Evolutionary conservation across 1,139 yeast genomes (phyloP).

Genomic region (Geotrichum bryndzae): DNA sequence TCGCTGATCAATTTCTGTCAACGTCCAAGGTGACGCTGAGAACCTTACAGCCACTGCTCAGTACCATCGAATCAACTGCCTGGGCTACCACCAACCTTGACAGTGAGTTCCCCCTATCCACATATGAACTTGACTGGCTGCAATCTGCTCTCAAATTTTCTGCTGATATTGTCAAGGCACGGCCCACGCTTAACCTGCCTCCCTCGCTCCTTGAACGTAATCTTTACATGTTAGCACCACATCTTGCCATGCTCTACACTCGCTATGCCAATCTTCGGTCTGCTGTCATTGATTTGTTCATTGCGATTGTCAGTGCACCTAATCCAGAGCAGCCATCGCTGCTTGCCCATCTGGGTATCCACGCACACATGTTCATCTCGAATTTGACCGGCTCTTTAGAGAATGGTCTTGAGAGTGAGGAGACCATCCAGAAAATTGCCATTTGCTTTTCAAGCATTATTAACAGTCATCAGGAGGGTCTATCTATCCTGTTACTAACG

Average conservation of each 20-base stretch:
- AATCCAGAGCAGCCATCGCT: slow-evolving; percentile 60
- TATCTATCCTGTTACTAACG: slow-evolving; percentile 68
- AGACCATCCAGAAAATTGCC: slow-evolving; percentile 47
- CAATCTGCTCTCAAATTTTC: slow-evolving; percentile 39
- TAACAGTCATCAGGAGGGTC: slow-evolving; percentile 79
- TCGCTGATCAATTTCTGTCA: slow-evolving; percentile 54
- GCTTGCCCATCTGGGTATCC: slow-evolving; percentile 69
- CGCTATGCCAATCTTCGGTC: slow-evolving; percentile 45
- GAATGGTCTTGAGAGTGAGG: slow-evolving; percentile 52
- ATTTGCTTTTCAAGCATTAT: slow-evolving; percentile 65
- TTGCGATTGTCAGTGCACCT: slow-evolving; percentile 54
- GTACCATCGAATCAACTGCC: slow-evolving; percentile 47
- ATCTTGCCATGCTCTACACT: slow-evolving; percentile 56
- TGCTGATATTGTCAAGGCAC: slow-evolving; percentile 46
- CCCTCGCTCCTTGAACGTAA: slow-evolving; percentile 63
- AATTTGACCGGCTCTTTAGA: slow-evolving; percentile 57
- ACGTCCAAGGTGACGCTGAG: slow-evolving; percentile 48
- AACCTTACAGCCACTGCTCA: slow-evolving; percentile 51
- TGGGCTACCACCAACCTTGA: slow-evolving; percentile 39
- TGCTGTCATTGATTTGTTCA: slow-evolving; percentile 51
- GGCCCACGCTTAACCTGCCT: slow-evolving; percentile 44
- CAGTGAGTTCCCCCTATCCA: slow-evolving; percentile 36
- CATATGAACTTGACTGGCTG: slow-evolving; percentile 32
- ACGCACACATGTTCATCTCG: slow-evolving; percentile 54
- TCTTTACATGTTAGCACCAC: slow-evolving; percentile 52